Conservation (phyloP, 225 moss, liverwort and hornwort species). For the Sphagnum tenellum region DNA sequence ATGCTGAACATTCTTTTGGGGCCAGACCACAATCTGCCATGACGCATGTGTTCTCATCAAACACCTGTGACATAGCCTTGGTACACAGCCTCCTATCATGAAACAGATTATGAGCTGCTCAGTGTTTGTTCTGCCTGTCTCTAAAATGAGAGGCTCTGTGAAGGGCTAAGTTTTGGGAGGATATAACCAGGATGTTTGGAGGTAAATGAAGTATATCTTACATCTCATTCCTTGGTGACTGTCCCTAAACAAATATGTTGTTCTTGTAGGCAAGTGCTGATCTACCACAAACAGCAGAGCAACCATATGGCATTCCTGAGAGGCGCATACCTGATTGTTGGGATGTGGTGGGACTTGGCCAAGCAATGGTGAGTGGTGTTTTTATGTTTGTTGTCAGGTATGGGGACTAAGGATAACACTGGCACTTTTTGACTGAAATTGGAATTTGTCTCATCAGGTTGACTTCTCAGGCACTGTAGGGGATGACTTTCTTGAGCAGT, state of each 20-base stretch:
- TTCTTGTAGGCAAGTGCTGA: conserved; percentile 35
- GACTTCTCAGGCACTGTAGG: conserved; percentile 67
- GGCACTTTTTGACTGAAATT: no score
- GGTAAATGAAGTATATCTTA: no score
- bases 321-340: conserved; percentile 53
- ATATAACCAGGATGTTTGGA: no score
- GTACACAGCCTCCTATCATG: conserved; percentile 7
- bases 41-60: conserved; percentile 20
- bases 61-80: conserved; percentile 15
- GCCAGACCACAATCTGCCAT: conserved; percentile 10
- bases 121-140: no score
- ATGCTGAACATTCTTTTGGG: conserved; percentile 5
- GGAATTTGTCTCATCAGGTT: conserved; percentile 16
- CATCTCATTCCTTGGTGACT: no score
- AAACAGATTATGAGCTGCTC: background rate
- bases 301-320: conserved; percentile 69
- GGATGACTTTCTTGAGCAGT: conserved; percentile 49
- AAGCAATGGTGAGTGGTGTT: conserved; percentile 65
- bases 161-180: no score
- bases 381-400: background rate
- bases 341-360: conserved; percentile 94
- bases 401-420: background rate
- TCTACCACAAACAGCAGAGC: conserved; percentile 38
- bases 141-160: no score
- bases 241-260: background rate